Base-by-base conservation (phyloP, 495 filamentous ascomycete genomes). In the Lindgomyces ingoldianus region DNA sequence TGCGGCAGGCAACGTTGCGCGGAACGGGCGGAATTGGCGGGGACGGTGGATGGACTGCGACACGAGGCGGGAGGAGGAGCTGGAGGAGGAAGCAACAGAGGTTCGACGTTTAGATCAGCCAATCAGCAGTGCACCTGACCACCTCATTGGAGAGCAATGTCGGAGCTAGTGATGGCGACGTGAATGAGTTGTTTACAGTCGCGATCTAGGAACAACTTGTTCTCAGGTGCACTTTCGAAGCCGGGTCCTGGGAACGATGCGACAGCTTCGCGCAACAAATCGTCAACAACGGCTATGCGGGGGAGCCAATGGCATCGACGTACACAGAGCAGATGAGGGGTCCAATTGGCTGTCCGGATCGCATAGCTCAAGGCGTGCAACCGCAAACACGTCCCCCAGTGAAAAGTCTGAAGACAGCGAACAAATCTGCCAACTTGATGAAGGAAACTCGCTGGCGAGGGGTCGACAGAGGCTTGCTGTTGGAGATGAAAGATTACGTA, bases 401-500 rank as follows among this genome's bases (percentile, higher is more conserved):
- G n/a, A n/a, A n/a, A n/a, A n/a, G n/a, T n/a, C n/a, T n/a, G n/a
- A n/a, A n/a, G n/a, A n/a, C n/a, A n/a, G n/a, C n/a, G n/a, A n/a
- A n/a, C n/a, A n/a, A n/a, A n/a, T n/a, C n/a, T n/a, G n/a, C n/a
- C n/a, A n/a, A n/a, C n/a, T n/a, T n/a, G n/a, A n/a, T n/a, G n/a
- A n/a, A n/a, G n/a, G n/a, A n/a, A n/a, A n/a, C n/a, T n/a, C n/a
- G n/a, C n/a, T n/a, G n/a, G n/a, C n/a, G n/a, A n/a, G n/a, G n/a
- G n/a, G n/a, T n/a, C n/a, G n/a, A n/a, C n/a, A n/a, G n/a, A n/a
- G n/a, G n/a, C n/a, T n/a, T n/a, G n/a, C n/a, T n/a, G n/a, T n/a
- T n/a, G n/a, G n/a, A n/a, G n/a, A n/a, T 52, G 25, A 16, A 10
- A 8, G 54, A 57, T 57, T 57, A 57, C 54, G 54, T 57, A 41